Conservation (phyloP, 345 rosid species). For the Euphorbia peplus region DNA sequence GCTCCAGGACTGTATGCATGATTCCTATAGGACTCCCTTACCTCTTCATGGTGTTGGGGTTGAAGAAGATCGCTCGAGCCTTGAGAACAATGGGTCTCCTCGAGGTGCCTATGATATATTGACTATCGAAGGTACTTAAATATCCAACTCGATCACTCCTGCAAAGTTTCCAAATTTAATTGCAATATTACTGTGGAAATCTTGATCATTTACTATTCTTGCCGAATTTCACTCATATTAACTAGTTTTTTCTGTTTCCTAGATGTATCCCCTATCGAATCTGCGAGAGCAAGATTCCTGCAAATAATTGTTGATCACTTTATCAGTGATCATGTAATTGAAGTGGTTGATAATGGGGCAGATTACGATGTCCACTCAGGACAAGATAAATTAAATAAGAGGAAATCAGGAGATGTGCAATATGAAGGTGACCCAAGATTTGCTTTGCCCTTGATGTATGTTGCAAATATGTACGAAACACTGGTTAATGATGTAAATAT, state of each 20-base stretch:
- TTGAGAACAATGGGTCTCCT: constrained; percentile 50
- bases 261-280: constrained; percentile 86
- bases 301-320: constrained; percentile 73
- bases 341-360: constrained; percentile 48
- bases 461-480: constrained; percentile 83
- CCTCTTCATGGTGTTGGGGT: constrained; percentile 56
- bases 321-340: constrained; percentile 57
- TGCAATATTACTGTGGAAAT: background rate
- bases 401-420: constrained; percentile 67
- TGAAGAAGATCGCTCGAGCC: constrained; percentile 59
- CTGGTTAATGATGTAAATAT: constrained; percentile 70
- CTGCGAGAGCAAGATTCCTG: constrained; percentile 77
- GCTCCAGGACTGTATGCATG: constrained; percentile 66
- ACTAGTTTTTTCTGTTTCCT: constrained; percentile 20
- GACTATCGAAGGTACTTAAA: constrained; percentile 52
- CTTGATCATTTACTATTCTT: background rate
- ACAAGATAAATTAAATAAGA: constrained; percentile 54
- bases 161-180: background rate
- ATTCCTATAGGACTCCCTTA: constrained; percentile 61
- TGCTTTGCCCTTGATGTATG: constrained; percentile 87
- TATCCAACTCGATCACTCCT: background rate
- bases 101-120: constrained; percentile 48
- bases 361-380: constrained; percentile 46
- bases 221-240: background rate
- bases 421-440: constrained; percentile 74